A percentile compares a stretch with the other conserved stretches of the same genome.
phyloP scores from a whole-genome alignment of 73 alveolate genomes.

The Paramecium pentaurelia region DNA sequence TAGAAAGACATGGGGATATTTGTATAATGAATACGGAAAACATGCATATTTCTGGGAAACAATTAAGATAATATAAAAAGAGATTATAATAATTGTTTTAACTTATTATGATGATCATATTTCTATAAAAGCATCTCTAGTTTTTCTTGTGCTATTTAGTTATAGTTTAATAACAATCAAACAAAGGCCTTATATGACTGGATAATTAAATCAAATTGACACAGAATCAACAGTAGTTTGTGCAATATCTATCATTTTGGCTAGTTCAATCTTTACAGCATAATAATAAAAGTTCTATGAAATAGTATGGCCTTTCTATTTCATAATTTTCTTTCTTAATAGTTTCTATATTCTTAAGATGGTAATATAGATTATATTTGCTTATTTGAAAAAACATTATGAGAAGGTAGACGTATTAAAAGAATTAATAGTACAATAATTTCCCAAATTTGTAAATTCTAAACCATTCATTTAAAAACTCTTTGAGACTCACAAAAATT shows the following conservation, averaged over 20 bases:
- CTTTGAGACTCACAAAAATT: too few species aligned
- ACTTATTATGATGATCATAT: background rate
- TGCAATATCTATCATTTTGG: background rate
- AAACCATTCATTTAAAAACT: too few species aligned
- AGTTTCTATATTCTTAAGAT: too few species aligned
- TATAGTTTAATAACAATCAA: background rate
- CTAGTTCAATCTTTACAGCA: background rate
- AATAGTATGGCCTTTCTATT: too few species aligned
- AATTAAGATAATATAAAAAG: background rate
- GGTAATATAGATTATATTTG: too few species aligned
- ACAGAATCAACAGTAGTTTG: background rate
- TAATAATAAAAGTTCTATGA: background rate
- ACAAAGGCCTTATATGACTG: background rate
- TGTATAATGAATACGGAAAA: background rate
- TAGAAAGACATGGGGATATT: background rate
- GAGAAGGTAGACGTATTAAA: too few species aligned
- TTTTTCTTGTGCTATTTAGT: background rate
- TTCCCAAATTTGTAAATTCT: too few species aligned
- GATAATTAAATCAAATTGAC: background rate
- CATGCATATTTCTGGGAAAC: background rate
- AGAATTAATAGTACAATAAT: too few species aligned
- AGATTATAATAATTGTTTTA: background rate
- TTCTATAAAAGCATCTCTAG: background rate
- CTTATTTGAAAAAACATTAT: too few species aligned
- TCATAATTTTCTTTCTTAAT: too few species aligned